These are phyloP conservation scores for Pleurotus pulmonarius DNA, from an alignment of 768 basidiomycete genomes.

Conservation along the genomic window DNA sequence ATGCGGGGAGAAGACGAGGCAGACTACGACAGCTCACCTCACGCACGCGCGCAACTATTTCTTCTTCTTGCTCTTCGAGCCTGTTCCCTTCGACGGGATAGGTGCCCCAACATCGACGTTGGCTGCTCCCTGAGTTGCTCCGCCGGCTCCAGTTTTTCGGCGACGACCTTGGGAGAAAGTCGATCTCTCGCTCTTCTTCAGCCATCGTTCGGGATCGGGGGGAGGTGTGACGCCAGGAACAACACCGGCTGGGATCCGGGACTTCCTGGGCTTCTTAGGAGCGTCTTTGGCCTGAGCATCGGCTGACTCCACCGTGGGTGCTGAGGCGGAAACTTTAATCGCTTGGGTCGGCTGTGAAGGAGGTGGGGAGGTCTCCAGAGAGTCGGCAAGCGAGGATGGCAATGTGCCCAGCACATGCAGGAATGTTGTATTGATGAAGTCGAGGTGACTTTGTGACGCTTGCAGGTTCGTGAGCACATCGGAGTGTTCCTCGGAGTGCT, in stretches of 20 bases:
- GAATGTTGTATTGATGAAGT: slow-evolving; percentile 76
- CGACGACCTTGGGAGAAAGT: slow-evolving; percentile 51
- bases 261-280: slow-evolving; percentile 51
- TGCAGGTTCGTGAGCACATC: slow-evolving; percentile 85
- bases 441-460: slow-evolving; percentile 77
- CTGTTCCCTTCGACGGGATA: slow-evolving; percentile 33
- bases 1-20: slow-evolving; percentile 8
- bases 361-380: slow-evolving; percentile 61
- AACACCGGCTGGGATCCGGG: slow-evolving; percentile 73
- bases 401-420: slow-evolving; percentile 60
- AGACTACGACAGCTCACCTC: slow-evolving; percentile 11
- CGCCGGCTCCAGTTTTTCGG: slow-evolving; percentile 46
- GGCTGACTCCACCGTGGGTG: slow-evolving; percentile 24
- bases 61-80: slow-evolving; percentile 65
- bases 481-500: slow-evolving; percentile 85
- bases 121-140: slow-evolving; percentile 67
- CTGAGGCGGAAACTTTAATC: slow-evolving; percentile 6
- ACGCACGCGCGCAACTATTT: no score
- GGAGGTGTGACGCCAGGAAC: slow-evolving; percentile 75
- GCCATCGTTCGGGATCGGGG: slow-evolving; percentile 85
- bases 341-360: slow-evolving; percentile 39
- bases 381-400: slow-evolving; percentile 43
- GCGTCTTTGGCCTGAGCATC: slow-evolving; percentile 20
- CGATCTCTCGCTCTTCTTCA: slow-evolving; percentile 81
- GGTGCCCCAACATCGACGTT: slow-evolving; percentile 30